Percentiles rank a stretch among this genome's conserved stretches.
phyloP scores from a whole-genome alignment of 108 stramenopile genomes.

The Pelagomonas calceolata region DNA sequence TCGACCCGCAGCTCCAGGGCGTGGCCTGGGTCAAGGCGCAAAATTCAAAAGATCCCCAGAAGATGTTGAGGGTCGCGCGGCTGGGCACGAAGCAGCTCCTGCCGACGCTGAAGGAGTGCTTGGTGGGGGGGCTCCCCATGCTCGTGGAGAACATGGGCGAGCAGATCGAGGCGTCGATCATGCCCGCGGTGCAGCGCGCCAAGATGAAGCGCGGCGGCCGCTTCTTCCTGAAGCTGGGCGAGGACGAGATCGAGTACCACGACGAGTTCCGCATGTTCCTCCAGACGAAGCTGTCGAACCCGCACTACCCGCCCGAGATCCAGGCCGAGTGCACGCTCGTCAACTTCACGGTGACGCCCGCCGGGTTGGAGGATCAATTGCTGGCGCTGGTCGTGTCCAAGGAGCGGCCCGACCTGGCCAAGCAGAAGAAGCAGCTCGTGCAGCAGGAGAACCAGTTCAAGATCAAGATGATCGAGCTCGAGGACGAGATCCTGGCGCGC shows the following conservation, averaged over 20 bases:
- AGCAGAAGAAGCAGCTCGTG: constrained; percentile 39
- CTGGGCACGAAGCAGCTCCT: constrained; percentile 42
- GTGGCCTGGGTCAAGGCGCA: constrained; percentile 45
- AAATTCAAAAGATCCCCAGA: constrained; percentile 1
- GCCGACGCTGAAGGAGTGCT: constrained; percentile 35
- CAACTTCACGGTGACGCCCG: constrained; percentile 55
- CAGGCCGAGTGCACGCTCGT: constrained; percentile 55
- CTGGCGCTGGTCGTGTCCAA: constrained; percentile 49
- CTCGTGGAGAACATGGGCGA: constrained; percentile 59
- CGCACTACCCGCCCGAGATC: constrained; percentile 59
- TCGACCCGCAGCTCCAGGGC: constrained; percentile 59
- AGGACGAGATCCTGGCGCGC: constrained; percentile 53
- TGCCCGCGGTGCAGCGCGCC: constrained; percentile 49
- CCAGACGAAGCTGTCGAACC: constrained; percentile 53
- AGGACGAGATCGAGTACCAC: constrained; percentile 57
- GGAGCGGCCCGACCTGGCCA: constrained; percentile 52
- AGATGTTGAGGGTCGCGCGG: constrained; percentile 37
- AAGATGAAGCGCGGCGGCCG: constrained; percentile 39
- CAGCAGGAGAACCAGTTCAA: constrained; percentile 57
- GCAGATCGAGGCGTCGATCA: constrained; percentile 44
- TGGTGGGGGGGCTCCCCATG: constrained; percentile 43
- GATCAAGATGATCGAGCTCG: constrained; percentile 57
- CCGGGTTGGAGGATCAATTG: constrained; percentile 55
- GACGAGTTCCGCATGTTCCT: constrained; percentile 46
- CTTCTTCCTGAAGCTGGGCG: constrained; percentile 47